Percentiles rank a stretch among this genome's conserved stretches.
Conservation (phyloP, 164 flowering plant genomes). For the Stephania yunnanensis region DNA sequence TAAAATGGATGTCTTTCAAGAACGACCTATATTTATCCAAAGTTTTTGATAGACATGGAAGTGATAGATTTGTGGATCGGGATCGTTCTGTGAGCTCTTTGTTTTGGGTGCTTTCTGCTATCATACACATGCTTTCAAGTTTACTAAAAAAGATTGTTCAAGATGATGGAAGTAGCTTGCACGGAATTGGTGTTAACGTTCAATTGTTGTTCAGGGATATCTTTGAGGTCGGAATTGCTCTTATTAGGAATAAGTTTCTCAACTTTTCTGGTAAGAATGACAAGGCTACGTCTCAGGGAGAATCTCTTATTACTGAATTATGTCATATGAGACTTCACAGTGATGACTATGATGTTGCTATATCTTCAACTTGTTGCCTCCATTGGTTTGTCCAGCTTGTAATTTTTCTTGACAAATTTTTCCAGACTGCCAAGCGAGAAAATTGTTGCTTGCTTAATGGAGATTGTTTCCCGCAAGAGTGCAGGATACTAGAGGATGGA, state of each 20-base stretch:
- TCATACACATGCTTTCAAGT: slow-evolving; percentile 53
- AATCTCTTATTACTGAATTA: slow-evolving; percentile 42
- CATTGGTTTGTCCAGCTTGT: slow-evolving; percentile 44
- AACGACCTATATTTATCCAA: slow-evolving; percentile 25
- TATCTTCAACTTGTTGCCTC: slow-evolving; percentile 72
- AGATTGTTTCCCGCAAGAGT: slow-evolving; percentile 32
- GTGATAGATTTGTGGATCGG: slow-evolving; percentile 11
- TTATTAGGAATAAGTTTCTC: slow-evolving; percentile 46
- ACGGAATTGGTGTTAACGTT: slow-evolving; percentile 19
- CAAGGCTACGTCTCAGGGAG: slow-evolving; percentile 15
- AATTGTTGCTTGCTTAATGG: slow-evolving; percentile 10
- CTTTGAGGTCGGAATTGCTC: slow-evolving; percentile 53
- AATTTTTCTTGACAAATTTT: slow-evolving; percentile 42
- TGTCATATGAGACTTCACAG: slow-evolving; percentile 42
- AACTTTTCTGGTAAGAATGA: slow-evolving; percentile 22
- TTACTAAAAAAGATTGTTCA: slow-evolving; percentile 58
- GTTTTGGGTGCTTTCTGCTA: slow-evolving; percentile 73
- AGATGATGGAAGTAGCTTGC: slow-evolving; percentile 21
- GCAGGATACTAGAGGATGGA: slow-evolving; percentile 48
- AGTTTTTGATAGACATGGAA: slow-evolving; percentile 20
- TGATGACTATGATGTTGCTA: slow-evolving; percentile 43
- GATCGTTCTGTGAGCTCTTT: slow-evolving; percentile 34
- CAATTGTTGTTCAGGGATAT: slow-evolving; percentile 78
- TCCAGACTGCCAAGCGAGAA: slow-evolving; percentile 37
- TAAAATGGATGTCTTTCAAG: slow-evolving; percentile 54